Evolutionary conservation across 176 grass and related monocot genomes (phyloP).

Genomic region (Neostapfia colusana): DNA sequence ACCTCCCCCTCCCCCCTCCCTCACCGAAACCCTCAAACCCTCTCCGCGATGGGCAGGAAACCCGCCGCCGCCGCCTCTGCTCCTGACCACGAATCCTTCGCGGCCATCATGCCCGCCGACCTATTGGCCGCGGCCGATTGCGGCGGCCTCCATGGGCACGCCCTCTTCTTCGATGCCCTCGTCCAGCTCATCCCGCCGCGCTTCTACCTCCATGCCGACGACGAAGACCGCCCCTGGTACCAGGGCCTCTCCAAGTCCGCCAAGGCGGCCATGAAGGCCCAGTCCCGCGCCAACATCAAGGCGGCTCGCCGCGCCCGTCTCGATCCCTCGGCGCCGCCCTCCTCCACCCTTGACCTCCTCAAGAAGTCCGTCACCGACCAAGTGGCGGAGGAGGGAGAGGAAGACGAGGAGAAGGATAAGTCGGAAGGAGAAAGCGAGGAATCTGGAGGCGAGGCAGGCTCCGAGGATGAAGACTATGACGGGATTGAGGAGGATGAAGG

Average conservation of each 20-base stretch:
- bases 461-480: constrained; percentile 26
- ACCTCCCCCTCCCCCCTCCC: neutral
- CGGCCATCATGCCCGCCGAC: constrained; percentile 35
- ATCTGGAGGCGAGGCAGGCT: constrained; percentile 31
- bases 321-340: constrained; percentile 46
- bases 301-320: constrained; percentile 65
- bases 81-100: constrained; percentile 10
- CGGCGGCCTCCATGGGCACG: constrained; percentile 40
- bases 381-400: constrained; percentile 16
- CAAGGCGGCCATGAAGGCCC: constrained; percentile 65
- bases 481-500: constrained; percentile 26
- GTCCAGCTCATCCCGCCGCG: constrained; percentile 81
- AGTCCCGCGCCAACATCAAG: constrained; percentile 71
- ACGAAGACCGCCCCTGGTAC: constrained; percentile 77
- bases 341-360: constrained; percentile 74
- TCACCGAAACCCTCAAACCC: constrained; percentile 33
- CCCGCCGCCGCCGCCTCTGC: constrained; percentile 18
- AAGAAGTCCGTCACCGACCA: constrained; percentile 53
- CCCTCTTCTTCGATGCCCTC: constrained; percentile 76
- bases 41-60: constrained; percentile 39
- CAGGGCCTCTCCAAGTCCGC: constrained; percentile 71
- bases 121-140: constrained; percentile 33
- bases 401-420: constrained; percentile 11
- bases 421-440: constrained; percentile 35
- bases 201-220: constrained; percentile 59